Evolutionary conservation across 106 monocot species (phyloP).

Genomic region (Dendrobium nobile): DNA sequence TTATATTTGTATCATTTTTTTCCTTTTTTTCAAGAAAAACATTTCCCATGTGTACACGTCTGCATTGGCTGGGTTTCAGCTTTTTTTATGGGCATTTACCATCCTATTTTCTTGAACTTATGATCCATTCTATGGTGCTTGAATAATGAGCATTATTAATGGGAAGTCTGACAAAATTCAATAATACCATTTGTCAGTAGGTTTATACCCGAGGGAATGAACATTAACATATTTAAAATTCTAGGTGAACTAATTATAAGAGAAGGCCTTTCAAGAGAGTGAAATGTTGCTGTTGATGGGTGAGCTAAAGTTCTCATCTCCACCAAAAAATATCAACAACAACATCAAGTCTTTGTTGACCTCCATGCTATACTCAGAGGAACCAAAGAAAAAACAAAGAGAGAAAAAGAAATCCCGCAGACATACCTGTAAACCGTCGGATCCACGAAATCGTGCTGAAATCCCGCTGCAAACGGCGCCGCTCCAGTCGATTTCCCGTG

Average conservation of each 20-base stretch:
- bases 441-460: no score
- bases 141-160: neutral
- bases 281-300: neutral
- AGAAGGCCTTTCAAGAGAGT: neutral
- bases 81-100: neutral
- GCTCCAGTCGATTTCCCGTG: no score
- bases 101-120: neutral
- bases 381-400: no score
- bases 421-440: no score
- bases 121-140: neutral
- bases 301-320: neutral
- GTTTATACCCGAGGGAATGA: neutral
- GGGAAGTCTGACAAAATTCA: neutral
- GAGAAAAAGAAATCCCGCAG: no score
- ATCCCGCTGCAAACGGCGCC: no score
- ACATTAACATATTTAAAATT: neutral
- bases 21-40: neutral
- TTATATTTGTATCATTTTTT: neutral
- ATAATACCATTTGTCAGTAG: neutral
- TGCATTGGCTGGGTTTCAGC: neutral
- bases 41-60: neutral
- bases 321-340: neutral
- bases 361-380: no score
- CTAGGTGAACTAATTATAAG: neutral
- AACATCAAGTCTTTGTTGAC: neutral